Evolutionary conservation across 2,329 filamentous ascomycete genomes (phyloP).

Genomic region (Fonsecaea monophora): DNA sequence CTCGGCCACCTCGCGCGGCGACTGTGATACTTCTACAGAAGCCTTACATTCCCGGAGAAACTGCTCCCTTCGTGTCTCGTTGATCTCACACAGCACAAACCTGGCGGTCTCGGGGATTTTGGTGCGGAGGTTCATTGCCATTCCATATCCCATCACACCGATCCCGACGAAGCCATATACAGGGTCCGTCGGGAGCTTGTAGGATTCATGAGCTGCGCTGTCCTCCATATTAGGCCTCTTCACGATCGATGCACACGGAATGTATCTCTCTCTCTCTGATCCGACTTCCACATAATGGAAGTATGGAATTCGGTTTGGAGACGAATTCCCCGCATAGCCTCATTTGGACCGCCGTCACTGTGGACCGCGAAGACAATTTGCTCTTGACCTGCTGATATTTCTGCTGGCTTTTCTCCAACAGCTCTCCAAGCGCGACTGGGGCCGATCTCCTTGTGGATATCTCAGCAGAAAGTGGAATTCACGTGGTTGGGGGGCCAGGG

Average conservation of each 20-base stretch:
- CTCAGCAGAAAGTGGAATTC: background rate
- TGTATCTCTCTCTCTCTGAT: background rate
- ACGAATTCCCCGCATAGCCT: background rate
- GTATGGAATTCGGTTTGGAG: background rate
- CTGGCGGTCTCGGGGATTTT: slow-evolving; percentile 10
- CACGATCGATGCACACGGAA: background rate
- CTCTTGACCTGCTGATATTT: background rate
- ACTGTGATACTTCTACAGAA: slow-evolving; percentile 9
- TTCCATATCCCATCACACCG: slow-evolving; percentile 21
- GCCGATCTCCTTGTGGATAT: background rate
- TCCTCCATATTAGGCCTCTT: slow-evolving; percentile 6
- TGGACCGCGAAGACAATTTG: background rate
- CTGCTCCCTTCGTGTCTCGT: slow-evolving; percentile 15
- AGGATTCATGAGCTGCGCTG: background rate
- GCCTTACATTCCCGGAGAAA: slow-evolving; percentile 13
- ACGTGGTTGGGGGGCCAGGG: background rate
- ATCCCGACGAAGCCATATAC: slow-evolving; percentile 21
- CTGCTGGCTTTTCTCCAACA: background rate
- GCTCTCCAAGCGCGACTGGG: background rate
- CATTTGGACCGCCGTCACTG: background rate
- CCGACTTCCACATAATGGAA: background rate
- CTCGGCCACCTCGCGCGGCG: slow-evolving; percentile 15
- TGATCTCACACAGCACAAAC: slow-evolving; percentile 18
- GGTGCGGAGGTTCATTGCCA: slow-evolving; percentile 18
- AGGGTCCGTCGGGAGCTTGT: slow-evolving; percentile 6